phyloP scores from a whole-genome alignment of 2,329 filamentous ascomycete species.

The Neocatenulostroma microsporum region DNA sequence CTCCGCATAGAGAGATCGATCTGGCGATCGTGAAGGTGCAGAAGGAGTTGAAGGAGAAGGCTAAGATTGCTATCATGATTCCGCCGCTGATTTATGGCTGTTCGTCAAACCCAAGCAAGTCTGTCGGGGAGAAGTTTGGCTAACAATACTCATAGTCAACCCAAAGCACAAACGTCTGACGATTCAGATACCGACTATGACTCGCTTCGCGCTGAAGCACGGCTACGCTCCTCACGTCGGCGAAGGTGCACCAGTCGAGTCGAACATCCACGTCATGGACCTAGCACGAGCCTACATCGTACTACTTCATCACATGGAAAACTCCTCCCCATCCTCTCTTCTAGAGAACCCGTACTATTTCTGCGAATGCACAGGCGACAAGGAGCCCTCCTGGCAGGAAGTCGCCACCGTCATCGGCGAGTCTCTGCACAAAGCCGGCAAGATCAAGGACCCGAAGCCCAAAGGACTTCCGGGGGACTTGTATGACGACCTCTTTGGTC shows the following conservation, averaged over 20 bases:
- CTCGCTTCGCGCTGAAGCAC: slow-evolving; percentile 43
- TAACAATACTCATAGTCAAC: slow-evolving; percentile 19
- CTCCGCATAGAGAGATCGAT: slow-evolving; percentile 42
- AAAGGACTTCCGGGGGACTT: slow-evolving; percentile 30
- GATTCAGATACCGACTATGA: slow-evolving; percentile 43
- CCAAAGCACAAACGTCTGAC: slow-evolving; percentile 34
- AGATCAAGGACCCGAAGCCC: slow-evolving; percentile 31
- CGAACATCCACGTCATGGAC: slow-evolving; percentile 42
- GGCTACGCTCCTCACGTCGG: slow-evolving; percentile 41
- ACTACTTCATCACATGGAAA: slow-evolving; percentile 41
- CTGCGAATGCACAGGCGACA: slow-evolving; percentile 35
- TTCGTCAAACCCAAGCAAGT: slow-evolving; percentile 14
- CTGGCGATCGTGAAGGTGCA: slow-evolving; percentile 35
- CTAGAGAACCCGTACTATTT: slow-evolving; percentile 45
- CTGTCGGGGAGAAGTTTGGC: too few species aligned
- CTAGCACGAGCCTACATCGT: slow-evolving; percentile 40
- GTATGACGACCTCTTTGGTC: slow-evolving; percentile 37
- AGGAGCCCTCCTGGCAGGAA: slow-evolving; percentile 40
- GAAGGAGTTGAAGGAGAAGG: slow-evolving; percentile 32
- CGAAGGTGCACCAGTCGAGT: slow-evolving; percentile 35
- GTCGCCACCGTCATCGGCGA: slow-evolving; percentile 33
- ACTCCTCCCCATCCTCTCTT: slow-evolving; percentile 22
- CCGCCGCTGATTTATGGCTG: slow-evolving; percentile 43
- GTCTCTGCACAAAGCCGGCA: slow-evolving; percentile 32
- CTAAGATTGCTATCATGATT: slow-evolving; percentile 44